phyloP scores from a whole-genome alignment of 768 basidiomycete genomes.

The Pleurotus djamor region DNA sequence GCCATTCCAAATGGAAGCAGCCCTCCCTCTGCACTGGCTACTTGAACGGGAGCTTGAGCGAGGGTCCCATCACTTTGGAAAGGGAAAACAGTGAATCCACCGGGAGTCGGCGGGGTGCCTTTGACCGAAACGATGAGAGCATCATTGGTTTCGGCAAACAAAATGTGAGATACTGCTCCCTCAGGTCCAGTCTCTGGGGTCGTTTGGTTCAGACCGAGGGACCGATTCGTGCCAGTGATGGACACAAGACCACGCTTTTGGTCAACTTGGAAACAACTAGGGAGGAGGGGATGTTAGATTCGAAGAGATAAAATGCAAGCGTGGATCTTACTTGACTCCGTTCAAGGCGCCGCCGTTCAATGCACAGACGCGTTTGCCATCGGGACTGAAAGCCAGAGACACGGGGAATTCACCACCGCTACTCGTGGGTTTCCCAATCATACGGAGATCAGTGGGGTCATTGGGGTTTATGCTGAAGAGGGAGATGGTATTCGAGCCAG shows the following conservation, averaged over 20 bases:
- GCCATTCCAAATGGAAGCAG: slow-evolving; percentile 50
- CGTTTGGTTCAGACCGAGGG: slow-evolving; percentile 45
- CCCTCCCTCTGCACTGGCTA: slow-evolving; percentile 36
- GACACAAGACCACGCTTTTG: slow-evolving; percentile 34
- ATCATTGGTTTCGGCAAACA: slow-evolving; percentile 43
- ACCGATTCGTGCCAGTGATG: slow-evolving; percentile 37
- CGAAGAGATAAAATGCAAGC: background rate
- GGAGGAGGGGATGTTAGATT: background rate
- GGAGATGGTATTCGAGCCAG: slow-evolving; percentile 46
- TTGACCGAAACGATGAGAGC: slow-evolving; percentile 48
- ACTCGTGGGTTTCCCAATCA: slow-evolving; percentile 41
- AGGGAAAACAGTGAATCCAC: slow-evolving; percentile 51
- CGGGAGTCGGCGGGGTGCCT: slow-evolving; percentile 42
- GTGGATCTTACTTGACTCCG: slow-evolving; percentile 30
- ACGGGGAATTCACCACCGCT: slow-evolving; percentile 51
- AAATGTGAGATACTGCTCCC: slow-evolving; percentile 39
- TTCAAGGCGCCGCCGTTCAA: slow-evolving; percentile 43
- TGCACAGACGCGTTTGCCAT: slow-evolving; percentile 29
- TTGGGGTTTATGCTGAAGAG: slow-evolving; percentile 38
- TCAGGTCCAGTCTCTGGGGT: slow-evolving; percentile 48
- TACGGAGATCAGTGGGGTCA: slow-evolving; percentile 36
- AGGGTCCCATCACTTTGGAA: slow-evolving; percentile 41
- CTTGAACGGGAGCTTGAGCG: slow-evolving; percentile 33
- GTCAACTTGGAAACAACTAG: slow-evolving; percentile 44
- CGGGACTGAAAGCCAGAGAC: slow-evolving; percentile 35